Conservation (phyloP, 371 early-diverging fungal genomes). For the Massospora cicadina region DNA sequence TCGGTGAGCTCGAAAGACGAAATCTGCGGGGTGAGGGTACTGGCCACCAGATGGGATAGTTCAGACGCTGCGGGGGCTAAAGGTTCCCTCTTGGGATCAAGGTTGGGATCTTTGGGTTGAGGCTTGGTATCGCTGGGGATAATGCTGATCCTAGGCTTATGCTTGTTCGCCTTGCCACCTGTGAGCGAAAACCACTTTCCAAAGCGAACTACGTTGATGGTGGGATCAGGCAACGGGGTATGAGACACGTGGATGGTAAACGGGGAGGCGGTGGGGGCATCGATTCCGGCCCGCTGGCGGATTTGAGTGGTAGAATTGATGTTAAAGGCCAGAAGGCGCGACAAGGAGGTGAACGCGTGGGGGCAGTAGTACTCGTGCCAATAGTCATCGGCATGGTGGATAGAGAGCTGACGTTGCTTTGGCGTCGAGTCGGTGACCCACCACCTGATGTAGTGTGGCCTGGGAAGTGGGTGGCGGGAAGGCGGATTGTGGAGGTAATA, state of each 20-base stretch:
- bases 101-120: background rate
- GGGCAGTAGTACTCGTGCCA: conserved; percentile 70
- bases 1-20: background rate
- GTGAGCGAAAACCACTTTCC: background rate
- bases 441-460: background rate
- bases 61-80: background rate
- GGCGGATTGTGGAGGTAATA: conserved; percentile 59
- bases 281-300: background rate
- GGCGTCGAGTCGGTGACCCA: background rate
- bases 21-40: background rate
- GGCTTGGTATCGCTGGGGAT: background rate
- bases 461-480: conserved; percentile 19
- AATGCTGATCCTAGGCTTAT: background rate
- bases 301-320: conserved; percentile 67
- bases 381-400: conserved; percentile 29
- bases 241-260: background rate
- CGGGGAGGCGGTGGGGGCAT: background rate
- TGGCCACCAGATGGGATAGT: background rate
- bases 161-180: background rate
- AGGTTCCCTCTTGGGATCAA: background rate
- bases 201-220: background rate
- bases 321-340: conserved; percentile 52
- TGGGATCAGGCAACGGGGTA: background rate
- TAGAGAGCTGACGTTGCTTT: conserved; percentile 17
- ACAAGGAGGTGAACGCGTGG: conserved; percentile 47